Base-by-base conservation (phyloP, 192 early-diverging fungal genomes). In the Jimgerdemannia flammicorona region DNA sequence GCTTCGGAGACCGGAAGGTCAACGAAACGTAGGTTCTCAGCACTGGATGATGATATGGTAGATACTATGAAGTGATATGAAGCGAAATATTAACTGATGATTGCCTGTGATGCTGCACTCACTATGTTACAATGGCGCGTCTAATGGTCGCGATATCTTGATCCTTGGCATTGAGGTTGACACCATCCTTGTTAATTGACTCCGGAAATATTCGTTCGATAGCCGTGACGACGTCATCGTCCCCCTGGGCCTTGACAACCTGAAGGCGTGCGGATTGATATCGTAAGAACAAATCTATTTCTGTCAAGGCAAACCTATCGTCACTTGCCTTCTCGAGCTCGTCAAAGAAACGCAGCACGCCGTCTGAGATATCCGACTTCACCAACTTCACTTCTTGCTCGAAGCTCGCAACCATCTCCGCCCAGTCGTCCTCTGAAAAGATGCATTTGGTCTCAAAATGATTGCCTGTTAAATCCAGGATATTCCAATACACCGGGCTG, bases 311-410 rank as follows among this genome's bases (percentile, higher is more conserved):
- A 54, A 75, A 70, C 66, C 70, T 44, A 44, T 77, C 29, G 69
- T 75, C 63, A 77, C 44, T 40, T 68, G 73, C 76, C 43, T 77
- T 77, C 63, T 77, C 76, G 64, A 77, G 67, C 73, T 77, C 70
- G 70, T 77, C n/a, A 40, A 54, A 77, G 73, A 77, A 77, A 49
- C 67, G 73, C 18, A 67, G 40, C 64, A 77, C 65, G 10, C 64
- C 67, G 63, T 67, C 44, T 20, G 43, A 66, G 17, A 77, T 20
- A 66, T 77, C 71, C 29, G 71, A 70, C 43, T 77, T 70, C 44
- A 71, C 54, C 43, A 77, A 71, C 49, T 66, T 75, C n/a, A 77
- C 75, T 72, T 77, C 75, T 40, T 44, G 66, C 64, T 77, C 66
- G 64, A 77, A 77, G 40, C 71, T 72, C 72, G 67, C 43, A 66